These are phyloP conservation scores for Fragilaria radians DNA, from an alignment of 108 stramenopile species.

Conservation along the genomic window DNA sequence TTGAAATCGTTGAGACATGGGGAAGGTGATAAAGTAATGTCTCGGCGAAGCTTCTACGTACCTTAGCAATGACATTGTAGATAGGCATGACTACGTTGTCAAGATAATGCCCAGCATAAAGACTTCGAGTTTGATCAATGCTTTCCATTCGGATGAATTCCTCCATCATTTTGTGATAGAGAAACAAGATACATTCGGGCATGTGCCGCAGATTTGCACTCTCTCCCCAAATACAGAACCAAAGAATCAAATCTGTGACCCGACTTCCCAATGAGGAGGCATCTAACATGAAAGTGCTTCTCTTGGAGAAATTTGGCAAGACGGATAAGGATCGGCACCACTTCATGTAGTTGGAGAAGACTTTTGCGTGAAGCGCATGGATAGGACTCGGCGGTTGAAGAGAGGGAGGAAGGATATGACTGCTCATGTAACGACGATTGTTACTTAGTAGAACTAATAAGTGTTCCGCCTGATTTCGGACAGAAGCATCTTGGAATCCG, in stretches of 20 bases:
- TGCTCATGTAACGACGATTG: conserved; percentile 93
- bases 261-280: conserved; percentile 78
- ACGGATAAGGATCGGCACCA: conserved; percentile 93
- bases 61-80: conserved; percentile 73
- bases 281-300: conserved; percentile 77
- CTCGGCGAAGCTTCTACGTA: too few species aligned
- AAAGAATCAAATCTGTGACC: conserved; percentile 89
- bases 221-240: conserved; percentile 98
- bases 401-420: conserved; percentile 68
- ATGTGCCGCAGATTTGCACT: conserved; percentile 94
- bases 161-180: conserved; percentile 98
- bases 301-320: conserved; percentile 81
- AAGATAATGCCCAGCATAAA: conserved; percentile 93
- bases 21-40: too few species aligned
- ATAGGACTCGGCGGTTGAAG: conserved; percentile 81
- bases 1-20: not conserved
- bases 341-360: conserved; percentile 94
- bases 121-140: conserved; percentile 66
- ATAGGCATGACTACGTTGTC: conserved; percentile 92
- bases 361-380: conserved; percentile 88
- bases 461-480: conserved; percentile 95
- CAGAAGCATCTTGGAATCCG: conserved; percentile 88
- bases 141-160: conserved; percentile 60
- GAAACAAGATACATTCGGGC: conserved; percentile 96
- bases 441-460: conserved; percentile 88